Evolutionary conservation across 2,329 filamentous ascomycete genomes (phyloP).

Genomic region (Penicillium sp.): DNA sequence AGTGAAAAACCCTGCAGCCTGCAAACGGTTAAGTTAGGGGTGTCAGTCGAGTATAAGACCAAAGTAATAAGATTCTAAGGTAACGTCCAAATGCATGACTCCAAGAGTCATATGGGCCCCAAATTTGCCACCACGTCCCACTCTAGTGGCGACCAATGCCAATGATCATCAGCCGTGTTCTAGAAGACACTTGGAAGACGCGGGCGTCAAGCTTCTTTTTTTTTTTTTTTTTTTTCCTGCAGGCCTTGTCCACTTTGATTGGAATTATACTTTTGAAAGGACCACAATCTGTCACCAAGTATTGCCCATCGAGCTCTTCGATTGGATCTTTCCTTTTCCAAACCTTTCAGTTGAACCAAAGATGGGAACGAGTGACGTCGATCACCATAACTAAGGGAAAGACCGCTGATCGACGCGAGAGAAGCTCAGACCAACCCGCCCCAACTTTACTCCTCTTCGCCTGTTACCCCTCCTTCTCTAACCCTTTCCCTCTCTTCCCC

Average conservation of each 20-base stretch:
- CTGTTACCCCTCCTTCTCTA: constrained; percentile 6
- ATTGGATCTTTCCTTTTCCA: background rate
- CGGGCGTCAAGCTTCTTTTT: constrained; percentile 23
- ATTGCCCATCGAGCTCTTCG: background rate
- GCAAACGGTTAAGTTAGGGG: background rate
- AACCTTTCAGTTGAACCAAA: background rate
- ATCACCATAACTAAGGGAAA: constrained; percentile 11
- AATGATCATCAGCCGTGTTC: constrained; percentile 22
- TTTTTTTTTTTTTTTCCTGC: background rate
- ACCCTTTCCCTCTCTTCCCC: constrained; percentile 8
- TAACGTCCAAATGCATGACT: constrained; percentile 2
- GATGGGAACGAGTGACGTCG: constrained; percentile 20
- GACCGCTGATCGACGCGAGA: constrained; percentile 15
- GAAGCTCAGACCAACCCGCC: constrained; percentile 24
- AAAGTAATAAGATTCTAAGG: background rate
- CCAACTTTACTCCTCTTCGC: constrained; percentile 20
- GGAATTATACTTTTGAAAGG: background rate
- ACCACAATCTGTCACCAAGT: background rate
- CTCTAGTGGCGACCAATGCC: constrained; percentile 8
- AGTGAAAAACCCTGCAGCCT: background rate
- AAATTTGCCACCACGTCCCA: constrained; percentile 11
- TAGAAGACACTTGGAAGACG: constrained; percentile 39
- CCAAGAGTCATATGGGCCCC: constrained; percentile 2
- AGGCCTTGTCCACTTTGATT: background rate
- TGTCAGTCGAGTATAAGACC: background rate